Conservation (phyloP, 192 early-diverging fungal species). For the Chytriomyces confervae region DNA sequence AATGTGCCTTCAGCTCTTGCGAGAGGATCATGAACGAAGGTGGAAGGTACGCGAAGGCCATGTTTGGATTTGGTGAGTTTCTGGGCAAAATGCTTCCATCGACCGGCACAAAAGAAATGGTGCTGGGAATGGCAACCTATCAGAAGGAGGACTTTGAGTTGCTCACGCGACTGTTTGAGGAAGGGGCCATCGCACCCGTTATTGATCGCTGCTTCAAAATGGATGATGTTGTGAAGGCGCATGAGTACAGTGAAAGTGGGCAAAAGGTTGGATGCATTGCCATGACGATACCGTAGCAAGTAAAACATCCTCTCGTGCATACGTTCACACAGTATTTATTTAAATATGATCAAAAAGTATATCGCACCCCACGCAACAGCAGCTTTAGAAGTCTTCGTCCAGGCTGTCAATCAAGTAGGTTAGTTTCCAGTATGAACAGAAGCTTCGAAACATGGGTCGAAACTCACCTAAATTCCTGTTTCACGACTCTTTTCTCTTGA, state of each 20-base stretch:
- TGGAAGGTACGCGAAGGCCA: constrained; percentile 6
- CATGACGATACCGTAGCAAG: too few relatives aligned
- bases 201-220: constrained; percentile 24
- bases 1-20: not conserved
- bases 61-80: constrained; percentile 1
- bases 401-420: too few relatives aligned
- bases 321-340: too few relatives aligned
- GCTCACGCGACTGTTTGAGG: constrained; percentile 9
- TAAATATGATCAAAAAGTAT: too few relatives aligned
- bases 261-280: constrained; percentile 17
- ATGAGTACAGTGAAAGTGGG: constrained; percentile 4
- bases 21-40: not conserved
- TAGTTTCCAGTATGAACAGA: too few relatives aligned
- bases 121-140: not conserved
- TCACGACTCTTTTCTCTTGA: constrained; percentile 11
- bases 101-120: constrained; percentile 21
- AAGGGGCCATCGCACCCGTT: constrained; percentile 23
- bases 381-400: too few relatives aligned
- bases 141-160: constrained; percentile 6
- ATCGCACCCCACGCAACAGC: too few relatives aligned
- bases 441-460: too few relatives aligned
- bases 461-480: not conserved
- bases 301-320: too few relatives aligned
- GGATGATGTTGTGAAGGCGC: constrained; percentile 19
- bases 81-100: not conserved